Evolutionary conservation across 768 basidiomycete genomes (phyloP).

Genomic region (Tulasnella sp.): DNA sequence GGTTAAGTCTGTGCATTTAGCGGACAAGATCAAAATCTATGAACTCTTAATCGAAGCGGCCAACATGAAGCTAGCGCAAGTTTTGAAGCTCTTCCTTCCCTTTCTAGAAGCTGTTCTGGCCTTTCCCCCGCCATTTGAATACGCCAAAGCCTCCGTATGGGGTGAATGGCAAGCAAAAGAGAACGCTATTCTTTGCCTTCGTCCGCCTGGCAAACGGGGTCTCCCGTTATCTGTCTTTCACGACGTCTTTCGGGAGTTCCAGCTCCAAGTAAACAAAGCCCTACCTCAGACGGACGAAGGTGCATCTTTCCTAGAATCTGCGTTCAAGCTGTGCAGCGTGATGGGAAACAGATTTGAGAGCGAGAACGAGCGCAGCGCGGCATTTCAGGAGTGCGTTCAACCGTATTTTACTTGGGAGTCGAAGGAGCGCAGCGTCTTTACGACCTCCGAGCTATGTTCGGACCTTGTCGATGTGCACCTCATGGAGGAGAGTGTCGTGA

Average conservation of each 20-base stretch:
- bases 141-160: background rate
- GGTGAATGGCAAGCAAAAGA: background rate
- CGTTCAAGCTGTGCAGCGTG: background rate
- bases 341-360: background rate
- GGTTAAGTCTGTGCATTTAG: too few species aligned
- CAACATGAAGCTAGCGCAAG: too few species aligned
- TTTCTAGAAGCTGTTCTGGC: too few species aligned
- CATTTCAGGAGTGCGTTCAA: background rate
- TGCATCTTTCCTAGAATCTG: background rate
- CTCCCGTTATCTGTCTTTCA: slow-evolving; percentile 2
- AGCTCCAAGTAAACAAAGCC: background rate
- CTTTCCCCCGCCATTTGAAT: background rate
- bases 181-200: slow-evolving; percentile 5
- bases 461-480: background rate
- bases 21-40: too few species aligned
- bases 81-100: too few species aligned
- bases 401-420: background rate
- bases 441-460: background rate
- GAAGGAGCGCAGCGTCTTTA: background rate
- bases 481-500: background rate
- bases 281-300: background rate
- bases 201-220: background rate
- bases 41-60: too few species aligned
- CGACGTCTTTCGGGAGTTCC: slow-evolving; percentile 6
- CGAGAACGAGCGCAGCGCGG: background rate